Base-by-base conservation (phyloP, 2,329 filamentous ascomycete genomes). In the Atkinsonella hypoxylon region DNA sequence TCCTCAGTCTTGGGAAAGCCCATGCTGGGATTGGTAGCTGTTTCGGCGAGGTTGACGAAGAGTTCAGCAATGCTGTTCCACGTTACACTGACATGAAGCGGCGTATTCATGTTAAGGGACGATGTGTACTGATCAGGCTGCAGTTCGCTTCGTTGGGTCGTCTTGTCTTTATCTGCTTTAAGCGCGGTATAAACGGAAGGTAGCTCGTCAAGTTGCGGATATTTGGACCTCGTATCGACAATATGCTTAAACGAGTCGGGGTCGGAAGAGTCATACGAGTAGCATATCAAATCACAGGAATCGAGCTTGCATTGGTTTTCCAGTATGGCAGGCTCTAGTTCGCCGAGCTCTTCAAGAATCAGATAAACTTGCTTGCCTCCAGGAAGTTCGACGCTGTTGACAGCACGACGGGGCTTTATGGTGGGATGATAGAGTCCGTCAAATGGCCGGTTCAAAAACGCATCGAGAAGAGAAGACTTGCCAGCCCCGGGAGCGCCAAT, bases 301-400 rank as follows among this genome's bases (percentile, higher is more conserved):
- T 95, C 89, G 13, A 98, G 76, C 67, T 94, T 95, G 43, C 82
- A 79, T 61, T 84, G 82, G 62, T 98, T 98, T 51, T 97, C 93
- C 3, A 98, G 74, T 50, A 97, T 89, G 12, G 93, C 93, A 0
- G 89, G 86, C 66, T 97, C 93, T n/a, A 95, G 75, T 67, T 97
- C 89, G 34, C 93, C 93, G 1, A 97, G 82, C 67, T 98, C 93
- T 62, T 95, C 88, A 22, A 97, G 75, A 53, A 98, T 97, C 34
- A 98, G 76, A 63, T 98, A 97, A 66, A 90, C 95, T 68, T 98
- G 93, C 65, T 95, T 95, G 48, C 93, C 93, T 10, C 93, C 93
- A 44, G 89, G 89, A 1, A 98, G 78, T 64, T 98, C 93, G 17
- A 98, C 93, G 52, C 88, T 95, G 65, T 98, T 97, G 57, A 98